These are phyloP conservation scores for Botrytis hyacinthi DNA, from an alignment of 2,329 filamentous ascomycete genomes.

Conservation along the genomic window DNA sequence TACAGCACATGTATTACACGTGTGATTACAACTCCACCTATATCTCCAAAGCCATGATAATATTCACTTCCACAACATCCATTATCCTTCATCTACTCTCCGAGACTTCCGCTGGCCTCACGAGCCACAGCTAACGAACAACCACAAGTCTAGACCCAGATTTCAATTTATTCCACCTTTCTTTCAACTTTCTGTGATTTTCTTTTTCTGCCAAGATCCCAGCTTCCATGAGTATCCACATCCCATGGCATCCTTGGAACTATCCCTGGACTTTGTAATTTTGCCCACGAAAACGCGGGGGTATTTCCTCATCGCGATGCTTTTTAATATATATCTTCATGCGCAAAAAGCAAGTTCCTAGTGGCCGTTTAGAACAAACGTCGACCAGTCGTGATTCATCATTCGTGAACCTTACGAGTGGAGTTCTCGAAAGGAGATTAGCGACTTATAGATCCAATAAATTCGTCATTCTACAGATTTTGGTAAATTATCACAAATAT, in stretches of 20 bases:
- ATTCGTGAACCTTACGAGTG: not conserved
- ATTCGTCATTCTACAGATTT: not conserved
- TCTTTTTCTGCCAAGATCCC: not conserved
- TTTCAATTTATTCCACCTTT: not conserved
- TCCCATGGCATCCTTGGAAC: not conserved
- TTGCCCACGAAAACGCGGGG: not conserved
- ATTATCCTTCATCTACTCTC: not conserved
- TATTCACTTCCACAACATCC: not conserved
- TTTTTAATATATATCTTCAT: not conserved
- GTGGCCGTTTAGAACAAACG: not conserved
- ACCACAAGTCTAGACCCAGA: not conserved
- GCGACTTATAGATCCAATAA: not conserved
- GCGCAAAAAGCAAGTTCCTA: not conserved
- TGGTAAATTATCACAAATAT: not conserved
- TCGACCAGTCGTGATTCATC: not conserved
- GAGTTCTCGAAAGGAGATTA: not conserved
- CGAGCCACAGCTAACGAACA: not conserved
- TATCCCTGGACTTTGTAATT: not conserved
- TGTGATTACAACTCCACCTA: not conserved
- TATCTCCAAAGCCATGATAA: not conserved
- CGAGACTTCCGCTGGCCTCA: not conserved
- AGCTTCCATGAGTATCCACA: not conserved
- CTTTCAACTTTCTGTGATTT: not conserved
- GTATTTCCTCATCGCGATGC: not conserved
- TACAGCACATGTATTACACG: not conserved